Conservation (phyloP, 768 basidiomycete genomes). For the Amanita exitialis region DNA sequence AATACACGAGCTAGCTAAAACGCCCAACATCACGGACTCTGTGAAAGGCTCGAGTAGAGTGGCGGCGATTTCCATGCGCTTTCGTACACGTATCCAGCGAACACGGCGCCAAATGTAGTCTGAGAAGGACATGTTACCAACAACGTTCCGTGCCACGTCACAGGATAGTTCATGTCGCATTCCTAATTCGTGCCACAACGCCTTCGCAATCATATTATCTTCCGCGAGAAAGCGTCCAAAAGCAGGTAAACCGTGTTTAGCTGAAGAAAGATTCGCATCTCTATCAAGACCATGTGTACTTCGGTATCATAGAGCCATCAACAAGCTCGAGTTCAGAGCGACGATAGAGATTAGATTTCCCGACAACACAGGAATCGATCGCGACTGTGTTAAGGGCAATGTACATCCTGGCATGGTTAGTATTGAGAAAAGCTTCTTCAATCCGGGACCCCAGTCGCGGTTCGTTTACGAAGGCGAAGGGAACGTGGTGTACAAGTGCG, state of each 20-base stretch:
- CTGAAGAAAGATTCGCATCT: constrained; percentile 13
- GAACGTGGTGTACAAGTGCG: constrained; percentile 92
- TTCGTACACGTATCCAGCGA: constrained; percentile 95
- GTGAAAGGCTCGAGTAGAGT: constrained; percentile 90
- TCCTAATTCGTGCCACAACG: constrained; percentile 89
- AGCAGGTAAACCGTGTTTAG: constrained; percentile 51
- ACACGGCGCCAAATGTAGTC: constrained; percentile 87
- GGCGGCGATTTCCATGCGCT: constrained; percentile 83
- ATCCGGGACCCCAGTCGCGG: constrained; percentile 67
- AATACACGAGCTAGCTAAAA: constrained; percentile 50
- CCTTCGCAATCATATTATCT: constrained; percentile 93
- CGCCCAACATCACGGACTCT: constrained; percentile 67
- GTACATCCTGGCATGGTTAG: constrained; percentile 98
- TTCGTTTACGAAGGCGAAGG: constrained; percentile 72
- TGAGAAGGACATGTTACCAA: constrained; percentile 77
- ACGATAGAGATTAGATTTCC: constrained; percentile 92
- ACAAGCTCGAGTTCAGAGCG: constrained; percentile 79
- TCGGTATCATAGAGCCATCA: constrained; percentile 53
- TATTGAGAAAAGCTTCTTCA: constrained; percentile 93
- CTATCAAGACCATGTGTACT: background rate
- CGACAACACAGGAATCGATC: constrained; percentile 91
- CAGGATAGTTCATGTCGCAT: constrained; percentile 83
- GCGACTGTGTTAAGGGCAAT: constrained; percentile 86
- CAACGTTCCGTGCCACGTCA: constrained; percentile 82
- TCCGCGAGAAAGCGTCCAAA: constrained; percentile 91